phyloP scores from a whole-genome alignment of 2,329 filamentous ascomycete genomes.

The Colletotrichum paranaense region DNA sequence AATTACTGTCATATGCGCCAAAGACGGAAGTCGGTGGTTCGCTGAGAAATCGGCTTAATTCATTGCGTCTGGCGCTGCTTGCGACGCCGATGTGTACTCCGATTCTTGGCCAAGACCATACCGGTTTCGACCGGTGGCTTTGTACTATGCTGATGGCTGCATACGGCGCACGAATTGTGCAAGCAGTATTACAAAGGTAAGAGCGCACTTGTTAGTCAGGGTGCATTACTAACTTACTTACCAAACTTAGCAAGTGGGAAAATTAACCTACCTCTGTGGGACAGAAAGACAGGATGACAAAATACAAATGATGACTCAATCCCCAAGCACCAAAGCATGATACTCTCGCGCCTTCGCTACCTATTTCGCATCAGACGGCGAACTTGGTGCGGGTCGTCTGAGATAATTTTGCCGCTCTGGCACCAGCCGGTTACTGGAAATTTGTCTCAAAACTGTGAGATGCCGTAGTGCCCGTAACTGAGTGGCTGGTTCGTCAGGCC shows the following conservation, averaged over 20 bases:
- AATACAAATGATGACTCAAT: neutral
- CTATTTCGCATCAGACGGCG: too few species aligned
- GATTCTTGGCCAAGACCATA: neutral
- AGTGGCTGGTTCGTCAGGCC: neutral
- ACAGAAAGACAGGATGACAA: neutral
- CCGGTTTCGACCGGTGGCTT: neutral
- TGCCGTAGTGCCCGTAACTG: neutral
- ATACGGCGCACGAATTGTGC: neutral
- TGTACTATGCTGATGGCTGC: neutral
- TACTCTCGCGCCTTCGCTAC: neutral
- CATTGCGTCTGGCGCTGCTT: neutral
- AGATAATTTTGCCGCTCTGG: neutral
- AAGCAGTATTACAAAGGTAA: neutral
- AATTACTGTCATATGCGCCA: neutral
- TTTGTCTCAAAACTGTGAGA: neutral
- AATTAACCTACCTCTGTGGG: neutral
- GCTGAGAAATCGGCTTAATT: neutral
- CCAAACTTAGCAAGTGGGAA: too few species aligned
- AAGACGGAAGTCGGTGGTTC: conserved; percentile 2
- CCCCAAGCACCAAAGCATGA: neutral
- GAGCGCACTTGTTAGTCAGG: neutral
- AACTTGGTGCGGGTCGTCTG: neutral
- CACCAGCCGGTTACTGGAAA: neutral
- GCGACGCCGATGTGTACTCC: neutral
- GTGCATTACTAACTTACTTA: too few species aligned